Evolutionary conservation across 176 grass and related monocot genomes (phyloP), one percentile per base, ranked within the genome.

Genomic region (Neostapfia colusana): DNA sequence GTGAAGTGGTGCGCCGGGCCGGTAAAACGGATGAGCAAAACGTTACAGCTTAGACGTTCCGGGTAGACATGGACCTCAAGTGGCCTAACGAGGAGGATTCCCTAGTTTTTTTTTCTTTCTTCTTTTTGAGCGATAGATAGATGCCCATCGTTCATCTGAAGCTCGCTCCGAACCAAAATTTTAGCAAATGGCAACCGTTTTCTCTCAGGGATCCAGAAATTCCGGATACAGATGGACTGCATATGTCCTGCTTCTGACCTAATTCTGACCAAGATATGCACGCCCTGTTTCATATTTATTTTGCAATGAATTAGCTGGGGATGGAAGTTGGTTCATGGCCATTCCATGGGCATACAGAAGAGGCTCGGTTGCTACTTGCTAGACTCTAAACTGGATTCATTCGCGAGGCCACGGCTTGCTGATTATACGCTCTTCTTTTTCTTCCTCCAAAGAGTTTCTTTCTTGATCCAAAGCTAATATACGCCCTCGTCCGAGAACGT

Each of bases 261-360:
- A 48, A 49, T 41, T 42, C 51, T n/a, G 40, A 85, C 48, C 69
- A 79, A 67, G 69, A 74, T 65, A 31, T 31, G 3, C 31, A 70
- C 8, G 50, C 36, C 21, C 3, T 17, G 53, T 18, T 48, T 1
- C 39, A 34, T 16, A 1, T n/a, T 74, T 57, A 58, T 74, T 74
- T 43, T 18, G n/a, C 11, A 44, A 65, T 12, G 74, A 70, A 78
- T 24, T 11, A 17, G 35, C 28, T 49, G n/a, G 10, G 28, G 23
- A 11, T 36, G 25, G 25, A 24, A 46, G 11, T 46, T 36, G 51
- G 21, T 55, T 17, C 42, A 12, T 67, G 50, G 64, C 8, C 53
- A 4, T 70, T 36, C 20, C 0, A 44, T 17, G 26, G 37, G 25
- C 49, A 13, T 18, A 40, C 16, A 40, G 13, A 48, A 16, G 14